phyloP scores from a whole-genome alignment of 768 basidiomycete genomes.

The Rossbeevera mucosa region DNA sequence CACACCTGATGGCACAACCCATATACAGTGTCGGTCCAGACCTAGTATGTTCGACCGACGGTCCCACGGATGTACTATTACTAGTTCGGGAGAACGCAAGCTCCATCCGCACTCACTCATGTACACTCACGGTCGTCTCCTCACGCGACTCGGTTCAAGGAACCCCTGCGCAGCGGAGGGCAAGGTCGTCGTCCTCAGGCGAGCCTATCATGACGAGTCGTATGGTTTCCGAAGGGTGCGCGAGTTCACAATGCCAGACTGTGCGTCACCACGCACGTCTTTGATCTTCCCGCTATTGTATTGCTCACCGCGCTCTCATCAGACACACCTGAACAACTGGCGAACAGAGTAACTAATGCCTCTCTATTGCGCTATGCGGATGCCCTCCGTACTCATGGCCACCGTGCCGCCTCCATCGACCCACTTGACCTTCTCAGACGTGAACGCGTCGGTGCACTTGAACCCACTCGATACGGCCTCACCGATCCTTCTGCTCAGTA shows the following conservation, averaged over 20 bases:
- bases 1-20: no score
- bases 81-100: constrained; percentile 4
- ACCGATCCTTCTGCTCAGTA: constrained; percentile 48
- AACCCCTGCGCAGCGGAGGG: not conserved
- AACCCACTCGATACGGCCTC: constrained; percentile 75
- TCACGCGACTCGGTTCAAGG: constrained; percentile 4
- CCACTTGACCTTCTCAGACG: constrained; percentile 84
- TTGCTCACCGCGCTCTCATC: not conserved
- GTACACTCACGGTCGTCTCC: constrained; percentile 14
- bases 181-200: constrained; percentile 23
- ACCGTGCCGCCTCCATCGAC: constrained; percentile 82
- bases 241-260: constrained; percentile 65
- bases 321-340: constrained; percentile 65
- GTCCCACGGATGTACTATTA: not conserved
- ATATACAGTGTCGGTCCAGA: not conserved
- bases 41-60: no score
- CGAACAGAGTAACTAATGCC: constrained; percentile 68
- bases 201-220: constrained; percentile 70
- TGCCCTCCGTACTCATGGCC: constrained; percentile 78
- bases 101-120: constrained; percentile 19
- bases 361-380: constrained; percentile 85
- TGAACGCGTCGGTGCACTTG: constrained; percentile 72
- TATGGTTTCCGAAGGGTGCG: constrained; percentile 70
- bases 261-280: constrained; percentile 37
- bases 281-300: not conserved